Conservation (phyloP, 345 rosid genomes). For the Excoecaria agallocha region DNA sequence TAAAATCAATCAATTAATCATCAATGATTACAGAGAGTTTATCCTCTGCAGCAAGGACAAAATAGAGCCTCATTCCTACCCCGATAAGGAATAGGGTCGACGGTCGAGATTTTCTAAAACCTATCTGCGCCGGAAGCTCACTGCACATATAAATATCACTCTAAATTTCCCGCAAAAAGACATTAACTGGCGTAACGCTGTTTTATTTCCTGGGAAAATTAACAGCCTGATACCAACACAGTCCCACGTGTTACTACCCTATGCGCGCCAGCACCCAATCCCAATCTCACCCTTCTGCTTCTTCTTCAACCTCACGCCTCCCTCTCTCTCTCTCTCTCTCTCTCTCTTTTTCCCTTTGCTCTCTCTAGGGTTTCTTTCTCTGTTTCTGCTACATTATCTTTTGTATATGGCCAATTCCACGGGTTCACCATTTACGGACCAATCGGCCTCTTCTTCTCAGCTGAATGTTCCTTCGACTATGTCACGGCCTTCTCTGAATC, state of each 20-base stretch:
- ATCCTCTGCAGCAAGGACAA: too few relatives aligned
- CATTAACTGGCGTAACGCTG: not conserved
- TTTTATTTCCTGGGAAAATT: conserved; percentile 18
- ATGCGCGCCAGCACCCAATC: conserved; percentile 8
- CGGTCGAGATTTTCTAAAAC: not conserved
- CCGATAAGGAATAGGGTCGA: not conserved
- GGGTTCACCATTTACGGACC: conserved; percentile 2
- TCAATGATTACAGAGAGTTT: too few relatives aligned
- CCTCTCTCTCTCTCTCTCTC: not conserved
- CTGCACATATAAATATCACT: not conserved
- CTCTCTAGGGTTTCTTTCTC: not conserved
- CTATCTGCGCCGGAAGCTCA: not conserved
- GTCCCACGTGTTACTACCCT: not conserved
- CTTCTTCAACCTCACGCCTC: conserved; percentile 10
- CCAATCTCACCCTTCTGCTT: conserved; percentile 9
- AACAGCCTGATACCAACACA: not conserved
- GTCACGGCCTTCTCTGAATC: conserved; percentile 44
- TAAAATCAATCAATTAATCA: too few relatives aligned
- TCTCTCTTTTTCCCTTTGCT: not conserved
- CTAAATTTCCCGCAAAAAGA: not conserved
- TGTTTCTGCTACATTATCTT: not conserved
- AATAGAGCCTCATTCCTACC: too few relatives aligned
- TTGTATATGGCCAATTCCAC: conserved; percentile 24
- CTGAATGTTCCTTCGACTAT: conserved; percentile 59
- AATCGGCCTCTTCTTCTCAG: conserved; percentile 22